Conservation (phyloP, 1,284 basidiomycete genomes). For the Sanghuangporus baumii region DNA sequence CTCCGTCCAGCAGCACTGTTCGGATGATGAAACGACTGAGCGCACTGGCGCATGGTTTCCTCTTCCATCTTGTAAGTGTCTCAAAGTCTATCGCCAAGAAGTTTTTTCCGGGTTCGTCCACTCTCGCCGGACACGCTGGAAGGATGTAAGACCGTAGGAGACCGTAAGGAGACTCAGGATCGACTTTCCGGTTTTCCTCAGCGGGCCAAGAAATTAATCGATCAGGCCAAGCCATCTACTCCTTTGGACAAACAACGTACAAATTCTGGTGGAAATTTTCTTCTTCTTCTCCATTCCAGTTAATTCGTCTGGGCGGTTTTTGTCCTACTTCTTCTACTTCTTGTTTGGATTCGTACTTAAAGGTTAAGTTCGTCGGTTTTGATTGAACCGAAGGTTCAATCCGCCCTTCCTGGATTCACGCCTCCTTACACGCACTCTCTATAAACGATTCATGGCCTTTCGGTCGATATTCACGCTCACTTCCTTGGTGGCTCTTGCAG, state of each 20-base stretch:
- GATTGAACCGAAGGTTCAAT: background rate
- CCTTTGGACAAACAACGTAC: conserved; percentile 3
- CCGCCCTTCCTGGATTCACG: background rate
- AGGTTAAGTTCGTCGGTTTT: background rate
- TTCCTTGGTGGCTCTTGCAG: conserved; percentile 32
- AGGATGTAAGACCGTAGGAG: background rate
- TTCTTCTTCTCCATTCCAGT: conserved; percentile 21
- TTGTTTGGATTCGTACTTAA: background rate
- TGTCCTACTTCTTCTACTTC: background rate
- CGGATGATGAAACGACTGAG: background rate
- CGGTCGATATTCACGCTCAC: conserved; percentile 26
- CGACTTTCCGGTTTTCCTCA: background rate
- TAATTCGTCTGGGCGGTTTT: background rate
- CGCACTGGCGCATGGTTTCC: background rate
- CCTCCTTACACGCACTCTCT: background rate
- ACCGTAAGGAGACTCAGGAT: background rate
- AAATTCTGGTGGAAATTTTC: conserved; percentile 29
- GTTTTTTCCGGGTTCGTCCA: background rate
- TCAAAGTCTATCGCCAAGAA: background rate
- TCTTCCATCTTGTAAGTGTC: background rate
- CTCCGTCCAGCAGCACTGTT: too few species aligned
- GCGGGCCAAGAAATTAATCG: background rate
- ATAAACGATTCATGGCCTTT: conserved; percentile 25
- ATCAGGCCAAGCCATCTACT: background rate
- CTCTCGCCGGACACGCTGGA: background rate